Conservation (phyloP, 2,329 filamentous ascomycete species). For the Arthroderma sp. region DNA sequence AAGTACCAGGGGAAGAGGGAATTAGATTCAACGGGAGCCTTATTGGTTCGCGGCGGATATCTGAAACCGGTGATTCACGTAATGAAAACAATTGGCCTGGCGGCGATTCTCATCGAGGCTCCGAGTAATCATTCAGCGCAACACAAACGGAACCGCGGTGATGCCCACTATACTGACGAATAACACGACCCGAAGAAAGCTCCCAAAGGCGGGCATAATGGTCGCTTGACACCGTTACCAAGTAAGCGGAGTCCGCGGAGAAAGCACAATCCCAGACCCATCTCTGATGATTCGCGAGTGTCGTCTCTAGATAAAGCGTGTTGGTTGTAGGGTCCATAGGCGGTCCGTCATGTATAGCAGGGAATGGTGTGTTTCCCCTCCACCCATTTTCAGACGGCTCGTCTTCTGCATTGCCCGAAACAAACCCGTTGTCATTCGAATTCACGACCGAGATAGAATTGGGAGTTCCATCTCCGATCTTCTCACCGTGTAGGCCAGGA, state of each 20-base stretch:
- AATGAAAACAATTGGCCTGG: not conserved
- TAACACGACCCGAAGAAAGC: slow-evolving; percentile 71
- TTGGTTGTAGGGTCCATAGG: slow-evolving; percentile 32
- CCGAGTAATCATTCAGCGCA: slow-evolving; percentile 70
- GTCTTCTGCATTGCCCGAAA: not conserved
- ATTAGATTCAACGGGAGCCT: too few relatives aligned
- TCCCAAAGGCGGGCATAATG: slow-evolving; percentile 92
- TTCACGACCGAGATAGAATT: not conserved
- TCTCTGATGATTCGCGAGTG: slow-evolving; percentile 76
- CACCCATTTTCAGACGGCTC: not conserved
- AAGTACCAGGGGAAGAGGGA: too few relatives aligned
- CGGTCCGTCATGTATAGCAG: slow-evolving; percentile 24
- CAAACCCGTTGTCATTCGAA: not conserved
- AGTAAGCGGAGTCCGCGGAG: slow-evolving; percentile 80
- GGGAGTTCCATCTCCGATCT: slow-evolving; percentile 1
- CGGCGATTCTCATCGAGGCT: slow-evolving; percentile 22
- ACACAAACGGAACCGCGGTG: slow-evolving; percentile 87
- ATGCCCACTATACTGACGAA: slow-evolving; percentile 89
- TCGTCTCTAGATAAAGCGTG: slow-evolving; percentile 68
- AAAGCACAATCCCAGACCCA: slow-evolving; percentile 99
- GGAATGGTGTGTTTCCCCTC: slow-evolving; percentile 18
- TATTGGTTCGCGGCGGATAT: too few relatives aligned
- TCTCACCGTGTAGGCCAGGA: not conserved
- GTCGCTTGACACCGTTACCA: slow-evolving; percentile 86
- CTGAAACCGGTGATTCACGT: too few relatives aligned